Conservation (phyloP, 2,329 filamentous ascomycete species). For the Stemphylium beticola region DNA sequence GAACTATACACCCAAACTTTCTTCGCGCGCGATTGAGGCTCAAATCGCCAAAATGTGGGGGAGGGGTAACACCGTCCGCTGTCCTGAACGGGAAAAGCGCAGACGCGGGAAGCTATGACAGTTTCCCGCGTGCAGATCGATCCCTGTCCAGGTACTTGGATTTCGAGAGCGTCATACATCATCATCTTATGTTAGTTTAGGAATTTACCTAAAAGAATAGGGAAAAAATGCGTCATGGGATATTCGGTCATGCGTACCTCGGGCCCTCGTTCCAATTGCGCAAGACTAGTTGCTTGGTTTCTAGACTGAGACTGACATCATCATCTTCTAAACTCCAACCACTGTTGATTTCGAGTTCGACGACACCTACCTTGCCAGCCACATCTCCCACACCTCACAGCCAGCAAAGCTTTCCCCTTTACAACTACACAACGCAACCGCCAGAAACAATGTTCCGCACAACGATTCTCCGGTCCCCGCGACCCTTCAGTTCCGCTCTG, state of each 20-base stretch:
- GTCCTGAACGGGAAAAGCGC: constrained; percentile 7
- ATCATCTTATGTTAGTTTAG: constrained; percentile 17
- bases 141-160: constrained; percentile 9
- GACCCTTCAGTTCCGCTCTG: constrained; percentile 3
- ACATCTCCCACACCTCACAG: neutral
- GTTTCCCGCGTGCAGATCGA: no score
- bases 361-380: no score
- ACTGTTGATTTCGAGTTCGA: neutral
- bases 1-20: neutral
- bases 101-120: constrained; percentile 12
- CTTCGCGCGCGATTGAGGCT: constrained; percentile 15
- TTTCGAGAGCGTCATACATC: constrained; percentile 32
- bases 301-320: neutral
- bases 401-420: no score
- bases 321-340: neutral
- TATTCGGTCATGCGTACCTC: constrained; percentile 3
- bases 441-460: constrained; percentile 19
- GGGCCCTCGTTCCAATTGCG: neutral
- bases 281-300: neutral
- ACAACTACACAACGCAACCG: neutral
- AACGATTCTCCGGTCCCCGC: constrained; percentile 13
- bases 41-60: constrained; percentile 25
- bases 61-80: constrained; percentile 7
- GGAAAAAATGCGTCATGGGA: constrained; percentile 23
- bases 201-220: neutral